Evolutionary conservation across 371 early-diverging fungal genomes (phyloP).

Genomic region (Rhizopus sp.): DNA sequence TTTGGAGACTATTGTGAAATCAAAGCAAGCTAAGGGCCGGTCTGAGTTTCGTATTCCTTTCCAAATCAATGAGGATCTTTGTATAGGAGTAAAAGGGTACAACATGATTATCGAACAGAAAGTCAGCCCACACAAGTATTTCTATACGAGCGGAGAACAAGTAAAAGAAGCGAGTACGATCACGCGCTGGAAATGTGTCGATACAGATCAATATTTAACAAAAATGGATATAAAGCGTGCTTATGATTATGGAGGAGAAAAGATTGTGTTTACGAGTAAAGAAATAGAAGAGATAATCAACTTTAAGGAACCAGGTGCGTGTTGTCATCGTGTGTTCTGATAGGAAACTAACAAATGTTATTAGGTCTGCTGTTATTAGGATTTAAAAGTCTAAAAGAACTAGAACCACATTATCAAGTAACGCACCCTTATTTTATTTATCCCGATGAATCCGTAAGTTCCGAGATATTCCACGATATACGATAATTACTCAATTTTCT

Average conservation of each 20-base stretch:
- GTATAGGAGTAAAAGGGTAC: constrained; percentile 14
- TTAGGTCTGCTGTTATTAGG: constrained; percentile 67
- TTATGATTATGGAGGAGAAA: constrained; percentile 61
- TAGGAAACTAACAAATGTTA: constrained; percentile 1
- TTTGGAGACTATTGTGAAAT: constrained; percentile 5
- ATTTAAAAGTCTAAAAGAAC: constrained; percentile 49
- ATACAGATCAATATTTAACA: constrained; percentile 53
- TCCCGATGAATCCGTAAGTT: constrained; percentile 70
- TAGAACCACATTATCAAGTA: constrained; percentile 59
- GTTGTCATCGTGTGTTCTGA: not conserved
- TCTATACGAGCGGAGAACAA: constrained; percentile 53
- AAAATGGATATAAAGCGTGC: constrained; percentile 58
- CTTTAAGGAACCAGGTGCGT: constrained; percentile 58
- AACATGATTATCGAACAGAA: not conserved
- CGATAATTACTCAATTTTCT: too few relatives aligned
- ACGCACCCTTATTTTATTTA: constrained; percentile 68
- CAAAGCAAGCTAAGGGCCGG: not conserved
- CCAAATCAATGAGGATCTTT: constrained; percentile 6
- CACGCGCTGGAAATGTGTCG: constrained; percentile 60
- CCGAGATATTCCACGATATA: not conserved
- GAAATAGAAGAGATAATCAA: constrained; percentile 51
- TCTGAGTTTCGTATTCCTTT: constrained; percentile 21
- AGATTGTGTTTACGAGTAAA: constrained; percentile 60
- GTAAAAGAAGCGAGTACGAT: constrained; percentile 54
- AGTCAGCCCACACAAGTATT: constrained; percentile 29